Percentiles rank a stretch among this genome's conserved stretches.
Evolutionary conservation across 805 yeast species (phyloP).

Genomic region (Yamadazyma insecticola): DNA sequence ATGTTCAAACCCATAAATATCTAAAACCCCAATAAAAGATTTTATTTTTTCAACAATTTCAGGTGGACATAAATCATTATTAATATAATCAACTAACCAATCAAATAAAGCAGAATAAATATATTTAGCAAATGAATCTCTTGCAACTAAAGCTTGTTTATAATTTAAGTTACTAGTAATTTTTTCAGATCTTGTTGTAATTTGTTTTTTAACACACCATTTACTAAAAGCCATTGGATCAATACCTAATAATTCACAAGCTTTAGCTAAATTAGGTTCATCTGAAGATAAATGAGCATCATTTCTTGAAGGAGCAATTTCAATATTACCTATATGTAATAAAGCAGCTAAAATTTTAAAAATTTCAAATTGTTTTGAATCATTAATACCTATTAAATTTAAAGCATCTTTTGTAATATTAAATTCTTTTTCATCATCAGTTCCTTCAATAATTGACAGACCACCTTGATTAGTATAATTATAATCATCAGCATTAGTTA

Average conservation of each 20-base stretch:
- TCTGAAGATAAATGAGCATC: slow-evolving; percentile 80
- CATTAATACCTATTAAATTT: slow-evolving; percentile 67
- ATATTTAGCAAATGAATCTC: slow-evolving; percentile 96
- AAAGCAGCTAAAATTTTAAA: slow-evolving; percentile 82
- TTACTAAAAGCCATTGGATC: slow-evolving; percentile 71
- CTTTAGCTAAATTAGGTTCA: slow-evolving; percentile 79
- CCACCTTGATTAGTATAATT: slow-evolving; percentile 90
- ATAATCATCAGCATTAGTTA: slow-evolving; percentile 64
- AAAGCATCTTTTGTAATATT: slow-evolving; percentile 72
- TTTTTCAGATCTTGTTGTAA: slow-evolving; percentile 87
- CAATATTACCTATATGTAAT: slow-evolving; percentile 89
- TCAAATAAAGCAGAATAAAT: slow-evolving; percentile 90
- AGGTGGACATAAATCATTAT: slow-evolving; percentile 75
- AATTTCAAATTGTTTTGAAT: slow-evolving; percentile 56
- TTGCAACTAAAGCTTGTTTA: slow-evolving; percentile 82
- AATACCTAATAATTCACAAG: slow-evolving; percentile 79
- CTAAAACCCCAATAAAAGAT: slow-evolving; percentile 91
- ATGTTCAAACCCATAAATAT: slow-evolving; percentile 97
- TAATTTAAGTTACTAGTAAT: slow-evolving; percentile 78
- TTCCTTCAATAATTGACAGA: slow-evolving; percentile 60
- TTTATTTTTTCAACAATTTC: slow-evolving; percentile 54
- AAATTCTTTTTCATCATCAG: slow-evolving; percentile 82
- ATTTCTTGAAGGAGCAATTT: slow-evolving; percentile 75
- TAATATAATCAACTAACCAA: slow-evolving; percentile 87
- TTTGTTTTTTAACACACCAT: slow-evolving; percentile 92